These are phyloP conservation scores for Nakazawaea pomicola DNA, from an alignment of 805 yeast genomes.

Conservation along the genomic window DNA sequence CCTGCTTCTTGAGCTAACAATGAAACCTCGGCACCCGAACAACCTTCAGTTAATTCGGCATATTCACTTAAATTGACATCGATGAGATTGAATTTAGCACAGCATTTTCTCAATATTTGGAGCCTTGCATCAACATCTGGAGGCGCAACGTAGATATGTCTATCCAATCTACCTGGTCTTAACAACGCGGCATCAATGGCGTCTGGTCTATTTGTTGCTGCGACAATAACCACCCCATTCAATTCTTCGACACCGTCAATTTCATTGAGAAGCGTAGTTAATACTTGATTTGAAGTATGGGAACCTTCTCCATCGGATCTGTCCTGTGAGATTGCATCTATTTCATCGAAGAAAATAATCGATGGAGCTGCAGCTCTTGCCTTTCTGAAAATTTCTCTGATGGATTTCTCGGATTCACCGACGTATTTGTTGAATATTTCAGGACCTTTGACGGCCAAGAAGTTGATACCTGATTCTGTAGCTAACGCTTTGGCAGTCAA, in stretches of 20 bases:
- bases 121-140: conserved; percentile 80
- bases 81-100: conserved; percentile 58
- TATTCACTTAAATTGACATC: conserved; percentile 39
- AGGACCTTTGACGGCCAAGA: conserved; percentile 95
- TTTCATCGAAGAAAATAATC: conserved; percentile 93
- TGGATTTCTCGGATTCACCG: conserved; percentile 93
- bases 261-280: conserved; percentile 88
- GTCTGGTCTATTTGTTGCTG: conserved; percentile 95
- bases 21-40: conserved; percentile 96
- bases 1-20: conserved; percentile 95
- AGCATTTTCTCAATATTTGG: conserved; percentile 70
- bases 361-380: conserved; percentile 94
- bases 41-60: conserved; percentile 74
- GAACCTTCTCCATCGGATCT: conserved; percentile 54
- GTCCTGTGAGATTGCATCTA: conserved; percentile 85
- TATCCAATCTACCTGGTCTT: conserved; percentile 93
- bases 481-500: conserved; percentile 93
- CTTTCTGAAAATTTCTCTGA: conserved; percentile 86
- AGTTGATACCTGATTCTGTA: conserved; percentile 90
- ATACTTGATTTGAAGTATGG: conserved; percentile 72
- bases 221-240: conserved; percentile 88
- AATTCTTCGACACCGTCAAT: conserved; percentile 96
- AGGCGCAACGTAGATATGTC: conserved; percentile 89
- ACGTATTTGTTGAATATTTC: conserved; percentile 91
- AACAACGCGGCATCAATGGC: conserved; percentile 88